These are phyloP conservation scores for Backusella parvicylindrica DNA, from an alignment of 192 early-diverging fungal genomes.

Conservation along the genomic window DNA sequence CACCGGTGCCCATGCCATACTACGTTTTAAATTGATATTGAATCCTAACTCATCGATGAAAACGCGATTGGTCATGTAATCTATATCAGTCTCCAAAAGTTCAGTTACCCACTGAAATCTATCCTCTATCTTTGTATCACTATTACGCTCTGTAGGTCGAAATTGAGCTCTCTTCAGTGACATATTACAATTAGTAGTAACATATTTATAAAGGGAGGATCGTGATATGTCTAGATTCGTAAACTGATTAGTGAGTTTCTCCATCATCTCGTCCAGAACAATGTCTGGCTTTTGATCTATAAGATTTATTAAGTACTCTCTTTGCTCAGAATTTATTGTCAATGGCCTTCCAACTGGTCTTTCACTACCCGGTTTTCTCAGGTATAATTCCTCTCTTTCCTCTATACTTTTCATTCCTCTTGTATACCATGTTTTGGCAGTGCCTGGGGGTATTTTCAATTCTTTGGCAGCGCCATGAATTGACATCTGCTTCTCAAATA, in stretches of 20 bases:
- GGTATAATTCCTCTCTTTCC: not conserved
- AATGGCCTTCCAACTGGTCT: not conserved
- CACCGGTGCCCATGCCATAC: not conserved
- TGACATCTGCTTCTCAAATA: not conserved
- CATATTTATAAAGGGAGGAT: not conserved
- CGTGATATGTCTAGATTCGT: not conserved
- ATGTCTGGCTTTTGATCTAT: not conserved
- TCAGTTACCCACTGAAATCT: not conserved
- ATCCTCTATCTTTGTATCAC: not conserved
- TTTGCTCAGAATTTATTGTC: too few species aligned
- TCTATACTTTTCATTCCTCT: too few species aligned
- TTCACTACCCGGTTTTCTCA: not conserved
- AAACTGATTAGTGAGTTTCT: not conserved
- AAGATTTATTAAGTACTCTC: too few species aligned
- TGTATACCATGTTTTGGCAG: not conserved
- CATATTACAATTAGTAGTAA: conserved; percentile 2
- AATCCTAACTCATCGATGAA: conserved; percentile 20
- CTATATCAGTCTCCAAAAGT: conserved; percentile 5
- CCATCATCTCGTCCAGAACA: conserved; percentile 7
- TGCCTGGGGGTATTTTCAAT: not conserved
- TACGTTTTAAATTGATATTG: conserved; percentile 14
- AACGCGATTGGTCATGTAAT: conserved; percentile 16
- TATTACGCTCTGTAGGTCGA: not conserved
- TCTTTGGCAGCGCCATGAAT: not conserved
- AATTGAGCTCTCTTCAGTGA: not conserved